A percentile compares a stretch with the other conserved stretches of the same genome.
phyloP scores from a whole-genome alignment of 2,329 filamentous ascomycete genomes.

The Sclerotinia spermophila region DNA sequence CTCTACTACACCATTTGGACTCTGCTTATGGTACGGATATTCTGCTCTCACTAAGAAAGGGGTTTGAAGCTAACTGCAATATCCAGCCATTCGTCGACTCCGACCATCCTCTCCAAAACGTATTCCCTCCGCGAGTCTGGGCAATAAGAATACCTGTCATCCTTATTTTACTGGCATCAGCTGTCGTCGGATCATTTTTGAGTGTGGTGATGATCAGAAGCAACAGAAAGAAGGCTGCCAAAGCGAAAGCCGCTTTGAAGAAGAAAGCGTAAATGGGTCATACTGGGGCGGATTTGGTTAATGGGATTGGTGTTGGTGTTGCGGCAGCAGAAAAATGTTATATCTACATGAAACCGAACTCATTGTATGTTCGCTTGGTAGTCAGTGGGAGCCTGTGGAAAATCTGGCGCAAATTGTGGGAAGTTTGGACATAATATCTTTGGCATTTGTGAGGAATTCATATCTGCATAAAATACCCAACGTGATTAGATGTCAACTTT shows the following conservation, averaged over 20 bases:
- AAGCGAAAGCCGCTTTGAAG: slow-evolving; percentile 78
- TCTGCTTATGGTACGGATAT: slow-evolving; percentile 75
- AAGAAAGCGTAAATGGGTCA: slow-evolving; percentile 74
- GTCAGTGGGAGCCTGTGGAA: slow-evolving; percentile 3
- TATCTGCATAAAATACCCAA: not conserved
- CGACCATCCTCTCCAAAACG: slow-evolving; percentile 85
- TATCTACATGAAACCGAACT: not conserved
- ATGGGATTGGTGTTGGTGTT: slow-evolving; percentile 5
- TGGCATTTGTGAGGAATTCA: not conserved
- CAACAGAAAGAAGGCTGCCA: slow-evolving; percentile 95
- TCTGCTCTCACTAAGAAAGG: not conserved
- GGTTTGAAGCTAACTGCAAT: not conserved
- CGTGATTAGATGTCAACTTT: not conserved
- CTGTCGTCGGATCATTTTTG: slow-evolving; percentile 94
- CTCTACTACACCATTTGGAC: slow-evolving; percentile 98
- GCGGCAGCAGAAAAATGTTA: not conserved
- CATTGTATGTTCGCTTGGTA: not conserved
- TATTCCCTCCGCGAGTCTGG: slow-evolving; percentile 98
- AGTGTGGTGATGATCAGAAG: slow-evolving; percentile 98
- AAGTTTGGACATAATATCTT: not conserved
- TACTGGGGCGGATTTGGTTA: not conserved
- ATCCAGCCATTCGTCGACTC: slow-evolving; percentile 93
- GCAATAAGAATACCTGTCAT: slow-evolving; percentile 98
- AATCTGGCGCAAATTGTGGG: slow-evolving; percentile 8
- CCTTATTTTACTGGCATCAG: slow-evolving; percentile 83